A percentile compares a stretch with the other conserved stretches of the same genome.
These are phyloP conservation scores for Capsicum chinense DNA, from an alignment of 257 asterid genomes.

Conservation along the genomic window DNA sequence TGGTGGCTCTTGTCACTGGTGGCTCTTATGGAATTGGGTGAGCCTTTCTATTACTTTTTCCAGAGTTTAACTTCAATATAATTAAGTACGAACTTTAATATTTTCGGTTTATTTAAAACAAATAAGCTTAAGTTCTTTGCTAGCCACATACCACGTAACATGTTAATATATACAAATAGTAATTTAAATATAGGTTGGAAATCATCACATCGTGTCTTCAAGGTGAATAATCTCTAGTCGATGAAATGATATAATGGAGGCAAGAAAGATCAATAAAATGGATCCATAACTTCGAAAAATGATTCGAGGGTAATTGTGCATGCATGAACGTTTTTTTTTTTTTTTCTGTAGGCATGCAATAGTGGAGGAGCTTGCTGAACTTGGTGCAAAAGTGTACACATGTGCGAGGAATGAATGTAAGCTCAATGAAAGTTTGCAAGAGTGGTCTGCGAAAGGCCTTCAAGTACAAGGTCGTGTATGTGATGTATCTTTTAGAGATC, in stretches of 20 bases:
- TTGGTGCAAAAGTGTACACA: constrained; percentile 65
- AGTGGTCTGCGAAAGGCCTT: constrained; percentile 66
- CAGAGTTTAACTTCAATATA: too few relatives aligned
- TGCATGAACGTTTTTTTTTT: neutral
- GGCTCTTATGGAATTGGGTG: neutral
- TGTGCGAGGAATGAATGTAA: constrained; percentile 60
- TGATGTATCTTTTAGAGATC: constrained; percentile 50
- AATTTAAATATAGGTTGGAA: too few relatives aligned
- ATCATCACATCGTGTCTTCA: too few relatives aligned
- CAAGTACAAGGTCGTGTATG: constrained; percentile 57
- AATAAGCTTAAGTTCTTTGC: neutral
- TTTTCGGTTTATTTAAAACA: too few relatives aligned
- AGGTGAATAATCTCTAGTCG: too few relatives aligned
- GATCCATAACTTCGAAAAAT: too few relatives aligned
- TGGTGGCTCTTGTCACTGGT: constrained; percentile 1
- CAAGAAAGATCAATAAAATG: too few relatives aligned
- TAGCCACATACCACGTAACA: too few relatives aligned
- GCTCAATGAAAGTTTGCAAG: constrained; percentile 47
- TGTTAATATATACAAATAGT: too few relatives aligned
- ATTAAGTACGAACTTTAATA: too few relatives aligned
- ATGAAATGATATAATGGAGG: too few relatives aligned
- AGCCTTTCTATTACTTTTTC: neutral
- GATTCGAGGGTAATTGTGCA: too few relatives aligned
- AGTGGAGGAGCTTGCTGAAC: constrained; percentile 66
- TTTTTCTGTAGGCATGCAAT: constrained; percentile 51